Evolutionary conservation across 179 eudicot species (phyloP).

Genomic region (Nepenthes alata): DNA sequence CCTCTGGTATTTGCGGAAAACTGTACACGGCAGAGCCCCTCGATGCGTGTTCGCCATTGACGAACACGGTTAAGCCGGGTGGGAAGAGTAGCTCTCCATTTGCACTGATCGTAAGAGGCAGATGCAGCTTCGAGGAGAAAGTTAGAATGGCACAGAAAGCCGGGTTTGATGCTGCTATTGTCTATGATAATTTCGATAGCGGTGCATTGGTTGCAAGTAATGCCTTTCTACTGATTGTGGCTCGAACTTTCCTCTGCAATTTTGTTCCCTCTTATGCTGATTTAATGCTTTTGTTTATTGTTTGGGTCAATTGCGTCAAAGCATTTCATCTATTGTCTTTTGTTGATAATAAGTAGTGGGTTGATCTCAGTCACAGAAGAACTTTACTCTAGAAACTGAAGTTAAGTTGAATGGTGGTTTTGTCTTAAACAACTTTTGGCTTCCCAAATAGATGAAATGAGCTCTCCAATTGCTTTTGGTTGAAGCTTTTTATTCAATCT

Average conservation of each 20-base stretch:
- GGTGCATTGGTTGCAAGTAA: constrained; percentile 79
- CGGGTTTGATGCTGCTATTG: constrained; percentile 65
- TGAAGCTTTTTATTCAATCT: too few species aligned
- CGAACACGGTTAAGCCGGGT: constrained; percentile 25
- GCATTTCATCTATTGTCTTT: too few species aligned
- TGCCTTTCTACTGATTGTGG: not conserved
- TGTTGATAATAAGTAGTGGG: not conserved
- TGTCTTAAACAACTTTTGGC: not conserved
- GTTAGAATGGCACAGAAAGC: constrained; percentile 71
- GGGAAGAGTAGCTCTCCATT: constrained; percentile 29
- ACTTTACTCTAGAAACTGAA: not conserved
- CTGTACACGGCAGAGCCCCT: constrained; percentile 59
- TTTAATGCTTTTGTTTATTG: not conserved
- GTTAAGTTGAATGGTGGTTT: too few species aligned
- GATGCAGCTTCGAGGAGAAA: constrained; percentile 77
- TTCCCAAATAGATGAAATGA: not conserved
- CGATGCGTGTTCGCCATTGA: constrained; percentile 63
- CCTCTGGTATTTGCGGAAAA: constrained; percentile 51
- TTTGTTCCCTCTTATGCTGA: not conserved
- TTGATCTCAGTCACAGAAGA: not conserved
- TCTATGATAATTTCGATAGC: constrained; percentile 39
- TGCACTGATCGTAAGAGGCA: constrained; percentile 66
- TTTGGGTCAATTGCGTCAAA: not conserved
- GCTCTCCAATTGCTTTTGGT: too few species aligned
- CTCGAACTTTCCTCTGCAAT: not conserved